Conservation (phyloP, 2,329 filamentous ascomycete species). For the Ilyonectria destructans region DNA sequence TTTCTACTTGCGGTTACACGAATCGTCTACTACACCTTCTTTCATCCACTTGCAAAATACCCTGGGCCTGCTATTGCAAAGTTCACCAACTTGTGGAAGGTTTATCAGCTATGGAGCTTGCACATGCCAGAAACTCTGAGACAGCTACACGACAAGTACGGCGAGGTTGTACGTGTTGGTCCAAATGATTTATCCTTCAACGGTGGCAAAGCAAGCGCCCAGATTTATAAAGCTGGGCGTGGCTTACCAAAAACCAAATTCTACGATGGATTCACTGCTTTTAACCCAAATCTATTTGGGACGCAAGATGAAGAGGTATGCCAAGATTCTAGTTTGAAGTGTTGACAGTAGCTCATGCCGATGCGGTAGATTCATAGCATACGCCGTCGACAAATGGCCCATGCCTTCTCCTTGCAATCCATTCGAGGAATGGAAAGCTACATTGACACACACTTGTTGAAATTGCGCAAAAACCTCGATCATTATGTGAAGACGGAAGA, state of each 20-base stretch:
- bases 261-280: constrained; percentile 28
- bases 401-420: constrained; percentile 21
- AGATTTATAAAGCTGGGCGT: constrained; percentile 26
- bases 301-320: constrained; percentile 18
- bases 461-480: constrained; percentile 19
- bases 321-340: too few species aligned
- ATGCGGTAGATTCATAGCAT: constrained; percentile 14
- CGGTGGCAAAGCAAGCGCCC: constrained; percentile 5
- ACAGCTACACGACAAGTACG: constrained; percentile 10
- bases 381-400: constrained; percentile 28
- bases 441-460: constrained; percentile 20
- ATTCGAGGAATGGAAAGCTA: constrained; percentile 22
- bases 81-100: constrained; percentile 24
- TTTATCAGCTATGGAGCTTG: constrained; percentile 21
- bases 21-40: constrained; percentile 10
- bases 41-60: constrained; percentile 22
- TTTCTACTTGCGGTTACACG: neutral
- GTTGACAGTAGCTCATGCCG: too few species aligned
- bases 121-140: constrained; percentile 18
- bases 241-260: constrained; percentile 21
- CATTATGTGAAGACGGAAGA: constrained; percentile 9
- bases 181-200: constrained; percentile 26
- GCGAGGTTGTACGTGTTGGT: constrained; percentile 22
- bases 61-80: constrained; percentile 14
- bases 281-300: constrained; percentile 29